Evolutionary conservation across 2,329 filamentous ascomycete genomes (phyloP), one percentile per base, ranked within the genome.

Genomic region (Chrysoporthe puriensis): DNA sequence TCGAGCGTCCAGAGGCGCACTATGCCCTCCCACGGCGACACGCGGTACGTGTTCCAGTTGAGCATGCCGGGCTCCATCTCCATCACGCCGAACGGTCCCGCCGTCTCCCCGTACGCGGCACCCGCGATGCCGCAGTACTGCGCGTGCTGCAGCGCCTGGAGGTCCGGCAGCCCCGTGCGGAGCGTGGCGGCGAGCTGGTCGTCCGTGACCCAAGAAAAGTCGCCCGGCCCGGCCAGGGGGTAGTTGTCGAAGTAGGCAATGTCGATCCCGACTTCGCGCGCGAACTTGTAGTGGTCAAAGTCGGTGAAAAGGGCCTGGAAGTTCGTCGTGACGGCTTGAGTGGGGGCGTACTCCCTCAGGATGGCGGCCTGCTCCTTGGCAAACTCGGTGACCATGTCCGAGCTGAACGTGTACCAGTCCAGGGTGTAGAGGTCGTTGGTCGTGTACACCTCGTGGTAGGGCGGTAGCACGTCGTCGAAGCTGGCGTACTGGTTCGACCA

Each of bases 61-160:
- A 73, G 71, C 36, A 73, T 66, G n/a, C 72, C 72, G 3, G 72
- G 72, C 56, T 73, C 64, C 72, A 73, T 72, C 50, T 73, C 72
- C 72, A 73, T 73, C n/a, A 73, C 66, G 0, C 72, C 72, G 6
- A 70, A 72, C 9, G 72, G 70, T 0, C 72, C 72, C 3, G 69
- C 50, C 2, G 58, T 66, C 34, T 66, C 42, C 21, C 67, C 68
- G 36, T 73, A 72, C 5, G 72, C 72, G 4, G 70, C 70, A 6
- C 72, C 72, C 11, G 72, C 66, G 16, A 73, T 57, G 44, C 71
- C 69, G 36, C 70, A 63, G 64, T 73, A 73, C n/a, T 72, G 32
- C 3, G 66, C 71, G 32, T 73, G 71, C 21, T 72, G 63, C 42
- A 73, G 42, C 1, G 71, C 70, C 44, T 73, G 72, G 48, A 64